These are phyloP conservation scores for Debaryomyces fabryi DNA, from an alignment of 1,139 yeast species.

Conservation along the genomic window DNA sequence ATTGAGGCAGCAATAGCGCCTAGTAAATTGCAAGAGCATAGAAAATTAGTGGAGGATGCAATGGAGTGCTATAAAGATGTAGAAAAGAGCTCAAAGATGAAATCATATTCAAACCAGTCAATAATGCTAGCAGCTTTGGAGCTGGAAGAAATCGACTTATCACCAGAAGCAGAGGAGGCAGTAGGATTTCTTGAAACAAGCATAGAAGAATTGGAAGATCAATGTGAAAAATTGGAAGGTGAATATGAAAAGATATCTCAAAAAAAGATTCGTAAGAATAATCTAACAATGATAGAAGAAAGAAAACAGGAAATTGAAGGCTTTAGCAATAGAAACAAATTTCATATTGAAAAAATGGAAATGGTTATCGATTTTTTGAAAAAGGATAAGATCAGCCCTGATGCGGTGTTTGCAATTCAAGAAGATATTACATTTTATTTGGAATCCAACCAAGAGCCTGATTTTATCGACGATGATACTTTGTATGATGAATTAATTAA, in stretches of 20 bases:
- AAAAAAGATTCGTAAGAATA: constrained; percentile 46
- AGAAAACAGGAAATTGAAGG: constrained; percentile 47
- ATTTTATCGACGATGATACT: constrained; percentile 40
- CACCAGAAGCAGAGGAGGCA: constrained; percentile 40
- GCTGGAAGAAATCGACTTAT: constrained; percentile 28
- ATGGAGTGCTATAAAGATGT: constrained; percentile 54
- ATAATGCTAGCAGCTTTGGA: constrained; percentile 50
- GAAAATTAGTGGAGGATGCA: constrained; percentile 49
- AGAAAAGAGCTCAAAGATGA: constrained; percentile 48
- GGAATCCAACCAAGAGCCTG: constrained; percentile 44
- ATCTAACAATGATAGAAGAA: constrained; percentile 39
- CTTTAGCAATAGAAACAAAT: constrained; percentile 37
- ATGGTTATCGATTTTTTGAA: constrained; percentile 36
- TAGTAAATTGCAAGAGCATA: constrained; percentile 43
- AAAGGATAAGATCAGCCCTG: constrained; percentile 35
- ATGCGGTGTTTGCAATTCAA: constrained; percentile 39
- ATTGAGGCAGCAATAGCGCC: constrained; percentile 48
- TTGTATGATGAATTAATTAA: constrained; percentile 48
- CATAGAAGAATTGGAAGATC: constrained; percentile 36
- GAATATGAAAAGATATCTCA: constrained; percentile 44
- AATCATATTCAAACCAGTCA: constrained; percentile 50
- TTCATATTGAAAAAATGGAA: constrained; percentile 43
- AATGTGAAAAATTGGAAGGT: constrained; percentile 36
- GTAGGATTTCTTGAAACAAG: constrained; percentile 34
- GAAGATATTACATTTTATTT: constrained; percentile 46